A percentile compares a stretch with the other conserved stretches of the same genome.
phyloP scores from a whole-genome alignment of 306 rosid species.

The Quercus ilex region DNA sequence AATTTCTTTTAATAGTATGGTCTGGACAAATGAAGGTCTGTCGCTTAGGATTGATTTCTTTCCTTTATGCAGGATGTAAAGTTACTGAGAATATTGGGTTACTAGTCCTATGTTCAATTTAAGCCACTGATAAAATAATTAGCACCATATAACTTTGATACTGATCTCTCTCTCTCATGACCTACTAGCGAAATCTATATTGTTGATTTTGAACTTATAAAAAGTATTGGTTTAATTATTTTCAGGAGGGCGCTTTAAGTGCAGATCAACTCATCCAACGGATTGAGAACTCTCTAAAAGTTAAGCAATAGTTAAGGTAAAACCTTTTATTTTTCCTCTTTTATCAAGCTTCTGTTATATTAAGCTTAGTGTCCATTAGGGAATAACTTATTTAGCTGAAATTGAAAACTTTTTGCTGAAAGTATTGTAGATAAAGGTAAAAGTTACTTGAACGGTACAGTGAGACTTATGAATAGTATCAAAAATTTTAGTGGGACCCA shows the following conservation, averaged over 20 bases:
- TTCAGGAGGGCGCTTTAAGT: conserved; percentile 86
- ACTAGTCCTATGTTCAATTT: neutral
- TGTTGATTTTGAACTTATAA: neutral
- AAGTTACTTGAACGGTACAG: too few relatives aligned
- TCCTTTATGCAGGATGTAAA: neutral
- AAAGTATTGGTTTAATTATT: neutral
- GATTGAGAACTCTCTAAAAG: conserved; percentile 61
- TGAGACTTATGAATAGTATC: too few relatives aligned
- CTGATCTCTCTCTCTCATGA: neutral
- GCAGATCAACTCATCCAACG: conserved; percentile 73
- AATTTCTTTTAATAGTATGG: neutral
- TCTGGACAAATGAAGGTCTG: neutral
- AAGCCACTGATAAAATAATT: neutral
- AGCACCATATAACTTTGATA: neutral
- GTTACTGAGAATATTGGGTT: neutral
- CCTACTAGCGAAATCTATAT: neutral
- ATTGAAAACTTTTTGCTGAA: too few relatives aligned
- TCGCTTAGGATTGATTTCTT: neutral
- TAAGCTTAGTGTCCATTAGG: neutral
- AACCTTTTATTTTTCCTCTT: conserved; percentile 1
- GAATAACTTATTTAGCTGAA: too few relatives aligned
- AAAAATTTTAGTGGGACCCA: too few relatives aligned
- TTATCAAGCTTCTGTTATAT: neutral
- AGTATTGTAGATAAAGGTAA: too few relatives aligned
- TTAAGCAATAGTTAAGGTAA: conserved; percentile 53